These are phyloP conservation scores for Candida xyloterini DNA, from an alignment of 805 yeast genomes.

Conservation along the genomic window DNA sequence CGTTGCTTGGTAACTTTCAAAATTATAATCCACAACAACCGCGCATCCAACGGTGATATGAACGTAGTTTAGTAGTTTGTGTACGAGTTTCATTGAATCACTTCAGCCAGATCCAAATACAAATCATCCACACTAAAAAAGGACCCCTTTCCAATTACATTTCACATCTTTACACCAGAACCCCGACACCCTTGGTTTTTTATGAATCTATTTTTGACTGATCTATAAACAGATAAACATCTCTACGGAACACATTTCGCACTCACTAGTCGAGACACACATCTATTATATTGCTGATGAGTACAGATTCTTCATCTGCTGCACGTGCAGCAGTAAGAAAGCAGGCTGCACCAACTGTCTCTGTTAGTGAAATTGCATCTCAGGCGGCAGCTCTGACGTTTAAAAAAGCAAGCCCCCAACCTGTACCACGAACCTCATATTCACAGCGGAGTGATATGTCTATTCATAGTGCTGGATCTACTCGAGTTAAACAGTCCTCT, in stretches of 20 bases:
- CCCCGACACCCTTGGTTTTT: neutral
- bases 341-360: slow-evolving; percentile 8
- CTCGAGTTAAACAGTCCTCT: neutral
- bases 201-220: neutral
- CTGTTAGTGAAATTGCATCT: slow-evolving; percentile 17
- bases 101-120: too few relatives aligned
- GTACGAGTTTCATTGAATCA: too few relatives aligned
- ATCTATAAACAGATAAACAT: slow-evolving; percentile 1
- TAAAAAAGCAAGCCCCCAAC: slow-evolving; percentile 20
- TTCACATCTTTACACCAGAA: neutral
- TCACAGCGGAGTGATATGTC: slow-evolving; percentile 1
- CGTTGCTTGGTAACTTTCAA: too few relatives aligned
- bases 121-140: too few relatives aligned
- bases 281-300: slow-evolving; percentile 2
- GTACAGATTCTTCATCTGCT: slow-evolving; percentile 12
- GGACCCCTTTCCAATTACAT: neutral
- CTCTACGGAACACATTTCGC: neutral
- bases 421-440: neutral
- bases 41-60: too few relatives aligned
- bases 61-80: too few relatives aligned
- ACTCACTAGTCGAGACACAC: neutral
- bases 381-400: slow-evolving; percentile 27
- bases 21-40: too few relatives aligned
- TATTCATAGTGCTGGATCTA: neutral
- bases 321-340: slow-evolving; percentile 15